These are phyloP conservation scores for Amanita phalloides DNA, from an alignment of 768 basidiomycete species.

Conservation along the genomic window DNA sequence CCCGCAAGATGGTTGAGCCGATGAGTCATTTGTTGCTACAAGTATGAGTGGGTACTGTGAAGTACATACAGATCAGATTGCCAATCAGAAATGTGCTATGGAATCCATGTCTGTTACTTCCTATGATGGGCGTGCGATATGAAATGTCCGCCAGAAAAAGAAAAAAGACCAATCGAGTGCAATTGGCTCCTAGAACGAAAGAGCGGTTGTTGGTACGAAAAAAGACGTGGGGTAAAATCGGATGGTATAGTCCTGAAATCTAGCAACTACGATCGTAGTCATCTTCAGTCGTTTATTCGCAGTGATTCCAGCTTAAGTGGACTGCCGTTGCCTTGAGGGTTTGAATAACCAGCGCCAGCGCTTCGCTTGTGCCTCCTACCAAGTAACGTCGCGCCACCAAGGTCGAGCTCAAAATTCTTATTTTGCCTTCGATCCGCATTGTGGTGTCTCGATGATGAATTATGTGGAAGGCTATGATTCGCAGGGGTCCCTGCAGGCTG, in stretches of 20 bases:
- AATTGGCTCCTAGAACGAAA: not conserved
- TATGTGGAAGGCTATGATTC: not conserved
- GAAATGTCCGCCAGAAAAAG: not conserved
- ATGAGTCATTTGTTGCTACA: too few species aligned
- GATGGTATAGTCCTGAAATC: not conserved
- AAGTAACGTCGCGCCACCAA: constrained; percentile 80
- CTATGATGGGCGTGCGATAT: not conserved
- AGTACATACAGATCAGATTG: too few species aligned
- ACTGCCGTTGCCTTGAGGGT: not conserved
- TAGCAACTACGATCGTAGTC: not conserved
- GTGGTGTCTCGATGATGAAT: constrained; percentile 1
- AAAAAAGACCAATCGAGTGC: not conserved
- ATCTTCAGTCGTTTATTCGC: constrained; percentile 12
- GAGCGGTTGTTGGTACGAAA: not conserved
- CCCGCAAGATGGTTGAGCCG: too few species aligned
- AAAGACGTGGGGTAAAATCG: not conserved
- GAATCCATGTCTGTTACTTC: too few species aligned
- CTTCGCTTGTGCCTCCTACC: constrained; percentile 50
- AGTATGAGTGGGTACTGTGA: too few species aligned
- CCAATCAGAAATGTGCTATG: too few species aligned
- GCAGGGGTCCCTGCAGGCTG: not conserved
- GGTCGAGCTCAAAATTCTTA: constrained; percentile 66
- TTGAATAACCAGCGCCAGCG: constrained; percentile 9
- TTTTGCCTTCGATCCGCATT: constrained; percentile 6
- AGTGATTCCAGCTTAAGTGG: not conserved